Base-by-base conservation (phyloP, 805 yeast genomes). In the Candida golubevii region DNA sequence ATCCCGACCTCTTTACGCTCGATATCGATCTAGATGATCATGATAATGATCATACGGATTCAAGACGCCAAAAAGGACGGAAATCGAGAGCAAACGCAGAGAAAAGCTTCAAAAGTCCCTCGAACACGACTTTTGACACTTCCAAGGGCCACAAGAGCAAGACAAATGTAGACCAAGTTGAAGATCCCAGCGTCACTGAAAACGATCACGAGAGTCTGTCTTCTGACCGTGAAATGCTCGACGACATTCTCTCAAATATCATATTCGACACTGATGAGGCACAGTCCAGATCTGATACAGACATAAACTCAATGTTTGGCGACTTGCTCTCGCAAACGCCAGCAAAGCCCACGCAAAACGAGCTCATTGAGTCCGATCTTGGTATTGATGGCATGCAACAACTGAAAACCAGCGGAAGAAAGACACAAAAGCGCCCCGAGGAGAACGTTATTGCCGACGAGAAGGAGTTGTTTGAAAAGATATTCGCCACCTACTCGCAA, bases 401-500 rank as follows among this genome's bases (percentile, higher is more conserved):
- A 13, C 15, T 23, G 28, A 8, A 35, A 15, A 7, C 9, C 31
- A 18, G 23, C 3, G 23, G 3, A 8, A 34, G 11, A 8, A 14
- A 8, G 7, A 8, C 18, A 12, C 26, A 26, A 35, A 12, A 4
- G 13, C 4, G 5, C 23, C 23, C 3, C 23, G 23, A 8, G 13
- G 18, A 35, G 18, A 38, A 41, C 23, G 43, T 38, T 10, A 14
- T 46, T 12, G 47, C 44, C 23, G 47, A 53, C 26, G 57, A 54
- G 29, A 48, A 48, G 28, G 41, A 44, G 28, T 36, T 54, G 5
- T 54, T 54, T 36, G 44, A 45, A 26, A 46, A 45, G 26, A 52
- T 54, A 40, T 52, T 52, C 35, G 51, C 47, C 32, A 50, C 49
- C 9, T 54, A 52, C 45, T 36, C 54, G 23, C 44, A 41, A 26